phyloP scores from a whole-genome alignment of 2,329 filamentous ascomycete genomes.

The Calycina marina region DNA sequence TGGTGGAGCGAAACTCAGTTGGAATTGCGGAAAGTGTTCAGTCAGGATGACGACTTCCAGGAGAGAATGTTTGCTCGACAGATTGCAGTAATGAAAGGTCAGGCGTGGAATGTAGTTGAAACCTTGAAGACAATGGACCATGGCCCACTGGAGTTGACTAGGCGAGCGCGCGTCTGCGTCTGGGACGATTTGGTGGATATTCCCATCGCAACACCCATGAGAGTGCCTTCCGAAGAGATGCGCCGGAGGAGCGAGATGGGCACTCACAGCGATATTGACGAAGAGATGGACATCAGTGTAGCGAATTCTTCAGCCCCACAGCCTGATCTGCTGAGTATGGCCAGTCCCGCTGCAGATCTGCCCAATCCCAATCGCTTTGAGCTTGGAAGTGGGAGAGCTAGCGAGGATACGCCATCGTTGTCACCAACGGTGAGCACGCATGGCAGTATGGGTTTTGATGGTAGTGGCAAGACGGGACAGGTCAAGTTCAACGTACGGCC shows the following conservation, averaged over 20 bases:
- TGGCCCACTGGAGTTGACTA: conserved; percentile 82
- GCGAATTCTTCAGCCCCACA: conserved; percentile 42
- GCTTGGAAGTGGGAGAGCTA: conserved; percentile 31
- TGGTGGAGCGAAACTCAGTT: conserved; percentile 96
- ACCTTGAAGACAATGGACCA: conserved; percentile 87
- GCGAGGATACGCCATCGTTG: conserved; percentile 15
- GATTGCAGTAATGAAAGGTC: conserved; percentile 97
- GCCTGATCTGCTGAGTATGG: conserved; percentile 46
- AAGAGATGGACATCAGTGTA: conserved; percentile 85
- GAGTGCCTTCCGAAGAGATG: conserved; percentile 71
- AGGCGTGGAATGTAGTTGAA: conserved; percentile 98
- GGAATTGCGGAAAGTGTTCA: conserved; percentile 74
- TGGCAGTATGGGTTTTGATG: conserved; percentile 4
- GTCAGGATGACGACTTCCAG: conserved; percentile 88
- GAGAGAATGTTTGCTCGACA: conserved; percentile 98
- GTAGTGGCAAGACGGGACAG: conserved; percentile 10
- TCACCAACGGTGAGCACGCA: conserved; percentile 11
- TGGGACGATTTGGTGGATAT: conserved; percentile 98
- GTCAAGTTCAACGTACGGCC: conserved; percentile 19
- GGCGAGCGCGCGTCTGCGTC: conserved; percentile 81
- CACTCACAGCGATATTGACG: conserved; percentile 37
- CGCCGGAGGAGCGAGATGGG: conserved; percentile 45
- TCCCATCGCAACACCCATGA: conserved; percentile 83
- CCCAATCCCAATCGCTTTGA: conserved; percentile 64
- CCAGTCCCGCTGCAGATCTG: conserved; percentile 27